Evolutionary conservation across 129 eudicot species (phyloP), one percentile per base, ranked within the genome.

Genomic region (Sambucus nigra): DNA sequence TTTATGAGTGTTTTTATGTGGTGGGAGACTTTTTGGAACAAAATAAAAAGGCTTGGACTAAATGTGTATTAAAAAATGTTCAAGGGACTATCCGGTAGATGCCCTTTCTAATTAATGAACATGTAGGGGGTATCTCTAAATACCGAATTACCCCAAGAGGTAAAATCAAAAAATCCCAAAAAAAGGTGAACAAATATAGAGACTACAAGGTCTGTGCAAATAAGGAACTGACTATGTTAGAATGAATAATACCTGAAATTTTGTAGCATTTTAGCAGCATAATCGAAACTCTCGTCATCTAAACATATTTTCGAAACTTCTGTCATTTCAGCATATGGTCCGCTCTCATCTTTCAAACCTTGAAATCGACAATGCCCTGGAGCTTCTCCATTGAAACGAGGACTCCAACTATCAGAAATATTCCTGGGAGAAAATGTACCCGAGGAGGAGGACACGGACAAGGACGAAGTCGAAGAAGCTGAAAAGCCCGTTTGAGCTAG

Each of bases 381-480:
- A 31, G 63, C 68, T 57, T 78, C 81, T 20, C 74, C 86, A 29
- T 57, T 87, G 33, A 69, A 73, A 51, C 61, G 81, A 31, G 93
- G 93, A 59, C 95, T 86, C 93, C 93, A 87, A 2, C 79, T 79
- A 39, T 82, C 87, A 12, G 93, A 86, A 53, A 78, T 29, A 70
- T 86, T 79, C 69, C 68, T 70, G 14, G 93, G 81, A 68, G 85
- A 76, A 76, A 70, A 76, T 47, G 85, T 76, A 68, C 80, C 69
- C 3, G 93, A 82, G 47, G 92, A 86, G 53, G 89, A 77, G 5
- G 87, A 81, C 45, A 92, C 80, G 47, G 91, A 78, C 7, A 78
- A 28, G 20, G 91, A 79, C 22, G 95, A 81, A 63, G 81, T 58
- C 29, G 95, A 86, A 18, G 93, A 82, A 54, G 55, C 76, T 57